Conservation (phyloP, 495 filamentous ascomycete genomes). For the Penicillium bovifimosum region DNA sequence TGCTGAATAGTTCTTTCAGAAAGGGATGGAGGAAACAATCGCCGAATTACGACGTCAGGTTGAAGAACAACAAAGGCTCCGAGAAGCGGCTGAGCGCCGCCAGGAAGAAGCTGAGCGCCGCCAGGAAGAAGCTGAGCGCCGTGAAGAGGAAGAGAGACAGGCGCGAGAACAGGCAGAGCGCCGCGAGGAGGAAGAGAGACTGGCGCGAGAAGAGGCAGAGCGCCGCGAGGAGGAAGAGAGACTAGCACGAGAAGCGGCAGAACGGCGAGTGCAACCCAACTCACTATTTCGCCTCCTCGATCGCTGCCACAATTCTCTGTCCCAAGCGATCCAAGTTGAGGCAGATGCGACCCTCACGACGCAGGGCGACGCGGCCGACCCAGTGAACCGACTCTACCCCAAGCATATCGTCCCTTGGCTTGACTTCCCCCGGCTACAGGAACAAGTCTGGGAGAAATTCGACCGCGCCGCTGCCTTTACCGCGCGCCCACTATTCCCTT, state of each 20-base stretch:
- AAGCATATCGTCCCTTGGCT: constrained; percentile 20
- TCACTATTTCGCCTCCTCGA: constrained; percentile 21
- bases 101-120: too few relatives aligned
- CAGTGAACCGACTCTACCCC: constrained; percentile 22
- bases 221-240: constrained; percentile 1
- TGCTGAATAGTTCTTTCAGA: constrained; percentile 12
- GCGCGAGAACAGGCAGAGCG: constrained; percentile 1
- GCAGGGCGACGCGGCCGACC: constrained; percentile 20
- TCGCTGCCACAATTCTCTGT: constrained; percentile 22
- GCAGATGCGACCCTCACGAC: constrained; percentile 24
- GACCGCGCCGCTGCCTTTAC: too few relatives aligned
- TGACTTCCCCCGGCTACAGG: constrained; percentile 3
- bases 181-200: not conserved
- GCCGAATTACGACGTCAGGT: constrained; percentile 21
- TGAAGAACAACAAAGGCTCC: constrained; percentile 6
- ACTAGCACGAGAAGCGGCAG: not conserved
- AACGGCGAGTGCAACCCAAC: constrained; percentile 17
- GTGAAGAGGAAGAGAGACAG: too few relatives aligned
- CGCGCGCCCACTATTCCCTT: too few relatives aligned
- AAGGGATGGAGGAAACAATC: constrained; percentile 21
- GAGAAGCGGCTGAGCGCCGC: constrained; percentile 11
- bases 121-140: too few relatives aligned
- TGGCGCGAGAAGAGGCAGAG: not conserved
- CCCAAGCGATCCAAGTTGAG: constrained; percentile 23
- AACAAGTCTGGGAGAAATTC: too few relatives aligned